These are phyloP conservation scores for Pseudocohnilembus persalinus DNA, from an alignment of 169 alveolate species.

Conservation along the genomic window DNA sequence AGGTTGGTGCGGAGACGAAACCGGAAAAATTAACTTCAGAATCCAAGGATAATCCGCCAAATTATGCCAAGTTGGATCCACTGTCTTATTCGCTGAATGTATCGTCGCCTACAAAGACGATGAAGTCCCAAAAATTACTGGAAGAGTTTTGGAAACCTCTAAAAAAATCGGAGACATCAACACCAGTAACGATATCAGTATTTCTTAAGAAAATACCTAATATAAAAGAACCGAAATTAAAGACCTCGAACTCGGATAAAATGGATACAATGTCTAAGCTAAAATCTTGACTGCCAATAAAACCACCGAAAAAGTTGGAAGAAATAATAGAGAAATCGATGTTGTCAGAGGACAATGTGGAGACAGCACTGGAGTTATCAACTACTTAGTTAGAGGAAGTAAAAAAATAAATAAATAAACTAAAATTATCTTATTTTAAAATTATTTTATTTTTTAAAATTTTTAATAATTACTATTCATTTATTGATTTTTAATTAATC, in stretches of 20 bases:
- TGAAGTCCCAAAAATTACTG: too few relatives aligned
- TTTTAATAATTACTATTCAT: not conserved
- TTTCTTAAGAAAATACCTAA: too few relatives aligned
- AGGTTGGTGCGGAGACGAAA: not conserved
- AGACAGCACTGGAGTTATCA: not conserved
- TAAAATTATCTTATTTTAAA: not conserved
- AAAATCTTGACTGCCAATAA: not conserved
- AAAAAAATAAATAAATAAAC: too few relatives aligned
- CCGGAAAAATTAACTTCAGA: not conserved
- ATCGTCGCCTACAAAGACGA: too few relatives aligned
- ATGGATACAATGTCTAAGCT: not conserved
- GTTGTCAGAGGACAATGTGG: not conserved
- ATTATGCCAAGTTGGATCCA: too few relatives aligned
- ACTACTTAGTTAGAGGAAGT: not conserved
- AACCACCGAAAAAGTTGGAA: not conserved
- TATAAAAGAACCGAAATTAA: not conserved
- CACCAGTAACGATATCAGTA: not conserved
- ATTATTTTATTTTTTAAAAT: too few relatives aligned
- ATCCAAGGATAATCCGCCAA: too few relatives aligned
- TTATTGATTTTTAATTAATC: too few relatives aligned
- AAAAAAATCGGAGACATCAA: too few relatives aligned
- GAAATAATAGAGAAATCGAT: not conserved
- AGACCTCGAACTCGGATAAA: too few relatives aligned
- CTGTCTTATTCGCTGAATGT: too few relatives aligned
- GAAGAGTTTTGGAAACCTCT: too few relatives aligned